Base-by-base conservation (phyloP, 345 rosid genomes). In the Syzygium oleosum region DNA sequence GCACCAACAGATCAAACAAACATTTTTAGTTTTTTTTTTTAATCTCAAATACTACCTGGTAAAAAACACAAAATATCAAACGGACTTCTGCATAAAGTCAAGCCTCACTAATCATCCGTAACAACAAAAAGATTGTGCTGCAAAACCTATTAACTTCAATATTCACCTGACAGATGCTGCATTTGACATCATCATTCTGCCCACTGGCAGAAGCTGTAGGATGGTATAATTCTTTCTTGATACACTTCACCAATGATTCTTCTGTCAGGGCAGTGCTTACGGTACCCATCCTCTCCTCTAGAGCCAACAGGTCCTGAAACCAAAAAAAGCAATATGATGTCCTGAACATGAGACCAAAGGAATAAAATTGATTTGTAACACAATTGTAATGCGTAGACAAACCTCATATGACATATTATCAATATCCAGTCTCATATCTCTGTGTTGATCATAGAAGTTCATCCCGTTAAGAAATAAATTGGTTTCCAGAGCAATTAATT, bases 401-500 rank as follows among this genome's bases (percentile, higher is more conserved):
- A 97, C 99, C 99, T 98, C 99, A 86, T 98, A 98, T 52, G 99
- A 96, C 99, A 97, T 97, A 91, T 94, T 91, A 90, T 98, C 99
- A 51, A 98, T 96, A 92, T 98, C 98, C 83, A 96, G 94, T 91
- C 99, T 96, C 99, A 98, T 93, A 56, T 94, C 99, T 88, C 98
- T 94, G 88, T 98, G 98, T 90, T 92, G 99, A 89, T 98, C 99
- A 89, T 94, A 89, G 85, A 96, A 91, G 89, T 91, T 93, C 88
- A 94, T 92, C 86, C 96, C 98, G 87, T 92, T 92, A 25, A 95
- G 95, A 86, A 96, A 92, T 88, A 98, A 89, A 87, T 93, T 93
- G 89, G 97, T 94, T 92, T 95, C 99, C 92, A 96, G 92, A 88
- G 94, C 92, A 90, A 96, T 94, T 87, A 95, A 88, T 93, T 97